phyloP scores from a whole-genome alignment of 2,329 filamentous ascomycete species.

The Alternaria longipes region DNA sequence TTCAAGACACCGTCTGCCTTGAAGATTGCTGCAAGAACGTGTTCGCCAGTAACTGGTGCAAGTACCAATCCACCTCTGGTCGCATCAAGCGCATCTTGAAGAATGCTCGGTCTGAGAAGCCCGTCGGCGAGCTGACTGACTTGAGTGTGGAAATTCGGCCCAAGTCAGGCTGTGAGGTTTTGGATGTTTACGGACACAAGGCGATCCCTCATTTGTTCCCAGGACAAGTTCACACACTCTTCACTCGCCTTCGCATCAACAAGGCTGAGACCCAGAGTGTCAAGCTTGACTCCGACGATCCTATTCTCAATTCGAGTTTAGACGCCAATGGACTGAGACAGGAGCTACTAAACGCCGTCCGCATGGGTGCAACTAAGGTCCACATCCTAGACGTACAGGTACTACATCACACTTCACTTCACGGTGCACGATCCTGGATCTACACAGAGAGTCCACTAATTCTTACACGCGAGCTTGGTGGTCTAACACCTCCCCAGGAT shows the following conservation, averaged over 20 bases:
- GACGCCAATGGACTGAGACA: slow-evolving; percentile 31
- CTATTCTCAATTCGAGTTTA: slow-evolving; percentile 35
- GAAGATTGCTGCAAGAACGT: slow-evolving; percentile 39
- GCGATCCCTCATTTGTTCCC: slow-evolving; percentile 31
- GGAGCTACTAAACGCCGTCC: slow-evolving; percentile 29
- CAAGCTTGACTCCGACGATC: slow-evolving; percentile 29
- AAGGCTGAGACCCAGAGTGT: slow-evolving; percentile 26
- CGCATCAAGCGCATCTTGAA: slow-evolving; percentile 39
- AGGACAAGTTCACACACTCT: slow-evolving; percentile 41
- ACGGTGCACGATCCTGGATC: slow-evolving; percentile 31
- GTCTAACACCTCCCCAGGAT: slow-evolving; percentile 29
- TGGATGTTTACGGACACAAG: slow-evolving; percentile 27
- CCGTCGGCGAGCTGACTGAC: slow-evolving; percentile 33
- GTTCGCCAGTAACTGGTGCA: slow-evolving; percentile 35
- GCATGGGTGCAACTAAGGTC: slow-evolving; percentile 29
- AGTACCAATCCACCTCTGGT: slow-evolving; percentile 33
- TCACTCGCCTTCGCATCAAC: slow-evolving; percentile 31
- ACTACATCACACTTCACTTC: slow-evolving; percentile 32
- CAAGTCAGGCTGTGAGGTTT: slow-evolving; percentile 37
- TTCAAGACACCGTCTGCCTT: slow-evolving; percentile 23
- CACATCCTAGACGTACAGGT: slow-evolving; percentile 41
- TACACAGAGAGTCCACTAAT: slow-evolving; percentile 37
- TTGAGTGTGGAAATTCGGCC: slow-evolving; percentile 34
- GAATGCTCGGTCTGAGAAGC: slow-evolving; percentile 34
- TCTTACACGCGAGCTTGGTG: slow-evolving; percentile 32